Evolutionary conservation across 768 basidiomycete species (phyloP), one percentile per base, ranked within the genome.

Genomic region (Pulveroboletus sp.): DNA sequence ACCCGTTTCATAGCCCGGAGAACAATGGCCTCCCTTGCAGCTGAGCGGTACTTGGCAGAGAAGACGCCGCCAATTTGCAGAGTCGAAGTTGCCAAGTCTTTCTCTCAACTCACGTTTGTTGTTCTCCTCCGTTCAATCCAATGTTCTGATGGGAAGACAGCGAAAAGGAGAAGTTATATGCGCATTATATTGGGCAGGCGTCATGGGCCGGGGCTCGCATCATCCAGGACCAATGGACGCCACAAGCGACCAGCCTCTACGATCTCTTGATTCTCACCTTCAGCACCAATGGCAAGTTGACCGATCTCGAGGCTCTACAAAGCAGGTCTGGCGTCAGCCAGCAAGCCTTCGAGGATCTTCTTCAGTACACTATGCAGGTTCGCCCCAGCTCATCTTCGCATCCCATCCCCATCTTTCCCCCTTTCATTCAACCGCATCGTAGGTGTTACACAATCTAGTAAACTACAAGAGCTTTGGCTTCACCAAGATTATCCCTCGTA

Each of bases 391-490:
- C 45, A 6, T 31, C 15, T 13, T 31, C 11, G 2, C 15, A 11
- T 45, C 31, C 1, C 8, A 11, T 2, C 14, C 0, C 21, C 21
- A 21, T 21, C 21, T 21, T 1, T 18, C 0, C 6, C 42, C 2
- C 44, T 26, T 31, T 40, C 11, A 42, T 49, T 6, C 30, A 28
- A 31, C 5, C 15, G 8, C 6, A 5, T 27, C 11, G 27, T 30
- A 72, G 74, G 68, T 70, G 26, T 50, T 78, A 51, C 72, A 71
- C 54, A 75, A 76, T 49, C 52, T 77, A 31, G 76, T 58, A 21
- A 92, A 92, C 68, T 91, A 83, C 70, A 88, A 81, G 64, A 78
- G 76, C 3, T 93, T 93, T 54, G 91, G 91, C 1, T 87, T 86
- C 61, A 88, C 86, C 38, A 93, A 94, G 71, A 86, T 94, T 57